Evolutionary conservation across 2,329 filamentous ascomycete species (phyloP).

Genomic region (Emergomyces orientalis): DNA sequence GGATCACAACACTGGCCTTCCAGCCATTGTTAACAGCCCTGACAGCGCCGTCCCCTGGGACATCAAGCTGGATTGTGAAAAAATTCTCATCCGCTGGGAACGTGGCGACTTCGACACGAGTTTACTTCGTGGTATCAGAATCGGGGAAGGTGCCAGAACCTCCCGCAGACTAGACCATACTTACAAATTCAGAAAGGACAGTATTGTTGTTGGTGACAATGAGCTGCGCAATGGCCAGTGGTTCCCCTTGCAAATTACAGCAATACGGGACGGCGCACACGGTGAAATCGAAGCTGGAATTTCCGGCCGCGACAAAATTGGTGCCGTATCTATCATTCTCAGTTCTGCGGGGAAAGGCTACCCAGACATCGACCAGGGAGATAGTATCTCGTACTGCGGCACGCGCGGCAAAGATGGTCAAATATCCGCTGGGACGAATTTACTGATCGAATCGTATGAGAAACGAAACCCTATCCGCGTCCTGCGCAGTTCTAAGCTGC

Average conservation of each 20-base stretch:
- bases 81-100: slow-evolving; percentile 12
- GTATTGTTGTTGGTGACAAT: slow-evolving; percentile 11
- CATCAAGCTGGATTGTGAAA: slow-evolving; percentile 13
- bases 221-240: slow-evolving; percentile 22
- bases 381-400: slow-evolving; percentile 45
- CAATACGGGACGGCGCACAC: slow-evolving; percentile 23
- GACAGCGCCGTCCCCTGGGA: slow-evolving; percentile 12
- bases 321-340: slow-evolving; percentile 49
- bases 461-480: slow-evolving; percentile 41
- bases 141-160: neutral
- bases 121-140: slow-evolving; percentile 12
- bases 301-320: slow-evolving; percentile 35
- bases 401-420: slow-evolving; percentile 33
- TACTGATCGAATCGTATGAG: slow-evolving; percentile 34
- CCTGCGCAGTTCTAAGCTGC: slow-evolving; percentile 37
- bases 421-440: slow-evolving; percentile 29
- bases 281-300: slow-evolving; percentile 33
- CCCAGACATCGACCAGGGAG: slow-evolving; percentile 42
- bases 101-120: slow-evolving; percentile 11
- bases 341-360: slow-evolving; percentile 32
- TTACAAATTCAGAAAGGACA: slow-evolving; percentile 8
- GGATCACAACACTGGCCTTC: slow-evolving; percentile 11
- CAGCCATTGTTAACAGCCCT: slow-evolving; percentile 9
- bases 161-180: slow-evolving; percentile 11
- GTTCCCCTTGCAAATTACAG: slow-evolving; percentile 18